phyloP scores from a whole-genome alignment of 1,139 yeast species.

The Diutina siamensis region DNA sequence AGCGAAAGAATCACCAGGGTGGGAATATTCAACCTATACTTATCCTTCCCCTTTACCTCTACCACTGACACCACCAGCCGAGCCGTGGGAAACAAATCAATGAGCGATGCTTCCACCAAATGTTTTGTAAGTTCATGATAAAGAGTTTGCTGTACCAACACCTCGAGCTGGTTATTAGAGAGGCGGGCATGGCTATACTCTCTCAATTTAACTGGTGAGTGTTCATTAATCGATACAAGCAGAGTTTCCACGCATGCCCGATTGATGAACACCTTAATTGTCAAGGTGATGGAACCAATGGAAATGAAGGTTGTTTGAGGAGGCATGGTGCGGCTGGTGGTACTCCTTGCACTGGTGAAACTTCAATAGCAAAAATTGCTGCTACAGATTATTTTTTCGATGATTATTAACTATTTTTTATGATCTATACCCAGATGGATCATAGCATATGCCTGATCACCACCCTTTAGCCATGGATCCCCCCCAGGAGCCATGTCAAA shows the following conservation, averaged over 20 bases:
- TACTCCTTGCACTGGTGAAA: too few species aligned
- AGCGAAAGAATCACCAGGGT: neutral
- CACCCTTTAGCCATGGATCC: neutral
- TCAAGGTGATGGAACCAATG: neutral
- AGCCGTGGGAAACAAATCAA: neutral
- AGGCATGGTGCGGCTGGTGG: neutral
- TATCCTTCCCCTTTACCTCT: neutral
- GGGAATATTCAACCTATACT: neutral
- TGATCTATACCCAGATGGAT: too few species aligned
- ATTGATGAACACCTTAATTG: conserved; percentile 3
- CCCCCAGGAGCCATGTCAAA: neutral
- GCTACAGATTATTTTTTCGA: too few species aligned
- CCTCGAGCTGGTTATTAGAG: neutral
- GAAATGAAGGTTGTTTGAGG: conserved; percentile 2
- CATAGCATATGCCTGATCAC: too few species aligned
- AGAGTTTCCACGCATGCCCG: neutral
- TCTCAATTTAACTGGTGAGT: neutral
- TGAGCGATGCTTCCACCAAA: neutral
- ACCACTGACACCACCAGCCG: neutral
- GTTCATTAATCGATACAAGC: conserved; percentile 1
- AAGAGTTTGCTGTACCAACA: neutral
- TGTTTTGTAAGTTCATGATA: neutral
- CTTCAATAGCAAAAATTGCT: too few species aligned
- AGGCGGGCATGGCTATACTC: conserved; percentile 4
- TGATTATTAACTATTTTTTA: too few species aligned